Evolutionary conservation across 352 stramenopile species (phyloP).

Genomic region (Phytophthora sp.): DNA sequence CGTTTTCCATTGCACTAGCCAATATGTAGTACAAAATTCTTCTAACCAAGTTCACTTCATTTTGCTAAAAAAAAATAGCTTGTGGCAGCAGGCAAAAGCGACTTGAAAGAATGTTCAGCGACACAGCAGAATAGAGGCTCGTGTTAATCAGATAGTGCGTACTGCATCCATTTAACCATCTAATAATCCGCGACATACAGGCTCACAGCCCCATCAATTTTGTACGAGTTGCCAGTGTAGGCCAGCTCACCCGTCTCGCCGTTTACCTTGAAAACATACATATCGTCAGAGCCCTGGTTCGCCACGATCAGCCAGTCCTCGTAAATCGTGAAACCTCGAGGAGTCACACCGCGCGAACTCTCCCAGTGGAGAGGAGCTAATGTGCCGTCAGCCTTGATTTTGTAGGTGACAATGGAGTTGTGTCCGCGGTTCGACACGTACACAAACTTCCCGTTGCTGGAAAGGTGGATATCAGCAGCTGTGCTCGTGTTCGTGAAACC

Average conservation of each 20-base stretch:
- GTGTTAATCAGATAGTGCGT: no score
- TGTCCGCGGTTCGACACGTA: constrained; percentile 71
- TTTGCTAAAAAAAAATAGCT: no score
- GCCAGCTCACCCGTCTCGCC: constrained; percentile 37
- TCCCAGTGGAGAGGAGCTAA: constrained; percentile 43
- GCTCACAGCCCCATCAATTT: constrained; percentile 40
- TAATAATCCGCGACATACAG: constrained; percentile 40
- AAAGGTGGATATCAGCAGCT: constrained; percentile 56
- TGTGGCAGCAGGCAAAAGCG: no score
- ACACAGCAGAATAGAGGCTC: no score
- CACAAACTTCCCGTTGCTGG: constrained; percentile 51
- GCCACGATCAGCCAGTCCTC: constrained; percentile 56
- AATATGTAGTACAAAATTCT: no score
- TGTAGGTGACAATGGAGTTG: constrained; percentile 64
- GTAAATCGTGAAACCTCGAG: constrained; percentile 51
- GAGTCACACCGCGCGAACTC: constrained; percentile 43
- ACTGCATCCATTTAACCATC: no score
- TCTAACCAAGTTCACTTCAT: no score
- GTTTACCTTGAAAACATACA: constrained; percentile 60
- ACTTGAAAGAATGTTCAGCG: no score
- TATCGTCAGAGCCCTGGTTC: constrained; percentile 58
- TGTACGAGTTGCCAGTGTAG: constrained; percentile 43
- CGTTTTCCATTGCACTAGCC: no score
- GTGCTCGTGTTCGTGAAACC: constrained; percentile 34
- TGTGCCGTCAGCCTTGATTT: constrained; percentile 37